phyloP scores from a whole-genome alignment of 805 yeast species.

The Wickerhamomyces canadensis region DNA sequence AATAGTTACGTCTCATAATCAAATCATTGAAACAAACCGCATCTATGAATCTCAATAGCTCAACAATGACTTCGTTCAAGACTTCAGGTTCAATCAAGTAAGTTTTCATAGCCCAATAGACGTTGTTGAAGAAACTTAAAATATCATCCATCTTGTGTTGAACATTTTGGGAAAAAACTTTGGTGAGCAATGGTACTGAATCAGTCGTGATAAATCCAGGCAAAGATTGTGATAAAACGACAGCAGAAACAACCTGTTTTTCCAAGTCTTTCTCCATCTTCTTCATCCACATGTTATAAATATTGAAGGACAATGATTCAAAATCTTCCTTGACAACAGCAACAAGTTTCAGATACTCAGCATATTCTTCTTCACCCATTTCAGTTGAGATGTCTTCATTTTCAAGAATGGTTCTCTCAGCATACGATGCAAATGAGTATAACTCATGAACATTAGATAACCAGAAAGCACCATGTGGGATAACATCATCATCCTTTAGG shows the following conservation, averaged over 20 bases:
- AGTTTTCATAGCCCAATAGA: slow-evolving; percentile 89
- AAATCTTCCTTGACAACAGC: slow-evolving; percentile 92
- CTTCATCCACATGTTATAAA: slow-evolving; percentile 96
- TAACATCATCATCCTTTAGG: slow-evolving; percentile 81
- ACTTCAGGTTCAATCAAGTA: slow-evolving; percentile 84
- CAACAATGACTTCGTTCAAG: slow-evolving; percentile 76
- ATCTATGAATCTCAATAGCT: slow-evolving; percentile 80
- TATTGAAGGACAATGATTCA: slow-evolving; percentile 86
- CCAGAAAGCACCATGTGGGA: slow-evolving; percentile 96
- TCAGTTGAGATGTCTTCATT: slow-evolving; percentile 75
- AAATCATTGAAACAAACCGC: slow-evolving; percentile 93
- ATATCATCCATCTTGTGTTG: slow-evolving; percentile 93
- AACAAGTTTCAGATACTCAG: slow-evolving; percentile 82
- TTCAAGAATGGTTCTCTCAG: slow-evolving; percentile 85
- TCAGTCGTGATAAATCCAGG: slow-evolving; percentile 95
- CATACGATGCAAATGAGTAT: slow-evolving; percentile 89
- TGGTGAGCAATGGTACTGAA: slow-evolving; percentile 69
- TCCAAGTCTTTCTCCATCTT: slow-evolving; percentile 87
- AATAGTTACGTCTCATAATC: slow-evolving; percentile 88
- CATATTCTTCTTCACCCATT: slow-evolving; percentile 85
- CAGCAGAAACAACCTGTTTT: slow-evolving; percentile 91
- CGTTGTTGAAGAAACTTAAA: slow-evolving; percentile 80
- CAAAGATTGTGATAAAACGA: slow-evolving; percentile 86
- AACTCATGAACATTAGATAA: slow-evolving; percentile 92
- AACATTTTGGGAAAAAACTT: slow-evolving; percentile 66